A percentile compares a stretch with the other conserved stretches of the same genome.
Conservation (phyloP, 768 basidiomycete species). For the Auriscalpium orientale region DNA sequence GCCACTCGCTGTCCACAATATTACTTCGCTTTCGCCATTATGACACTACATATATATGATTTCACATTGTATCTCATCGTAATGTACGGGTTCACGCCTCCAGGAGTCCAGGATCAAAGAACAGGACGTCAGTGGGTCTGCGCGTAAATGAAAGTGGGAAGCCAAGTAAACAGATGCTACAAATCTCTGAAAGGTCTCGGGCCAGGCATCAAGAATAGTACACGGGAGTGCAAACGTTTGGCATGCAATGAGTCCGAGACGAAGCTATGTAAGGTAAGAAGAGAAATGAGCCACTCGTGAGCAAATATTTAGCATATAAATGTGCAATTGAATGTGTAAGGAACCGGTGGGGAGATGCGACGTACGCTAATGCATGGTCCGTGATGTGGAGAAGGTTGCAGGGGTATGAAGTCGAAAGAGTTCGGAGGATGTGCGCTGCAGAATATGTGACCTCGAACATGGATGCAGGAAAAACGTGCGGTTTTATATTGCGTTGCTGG, state of each 20-base stretch:
- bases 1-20: no score
- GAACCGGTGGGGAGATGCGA: not conserved
- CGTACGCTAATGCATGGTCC: not conserved
- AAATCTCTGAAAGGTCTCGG: not conserved
- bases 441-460: no score
- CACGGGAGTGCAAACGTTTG: not conserved
- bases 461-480: no score
- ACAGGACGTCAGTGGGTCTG: no score
- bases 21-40: not conserved
- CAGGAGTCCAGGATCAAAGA: not conserved
- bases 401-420: not conserved
- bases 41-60: not conserved
- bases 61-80: not conserved
- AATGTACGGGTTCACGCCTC: not conserved
- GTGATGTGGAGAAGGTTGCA: not conserved
- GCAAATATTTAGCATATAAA: not conserved
- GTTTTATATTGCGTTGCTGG: no score
- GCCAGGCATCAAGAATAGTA: not conserved
- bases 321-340: not conserved
- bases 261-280: not conserved
- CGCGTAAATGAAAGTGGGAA: not conserved
- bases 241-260: not conserved
- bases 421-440: not conserved
- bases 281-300: not conserved
- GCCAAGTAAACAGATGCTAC: not conserved